phyloP scores from a whole-genome alignment of 2,329 filamentous ascomycete genomes.

The Paecilomyces sp. region DNA sequence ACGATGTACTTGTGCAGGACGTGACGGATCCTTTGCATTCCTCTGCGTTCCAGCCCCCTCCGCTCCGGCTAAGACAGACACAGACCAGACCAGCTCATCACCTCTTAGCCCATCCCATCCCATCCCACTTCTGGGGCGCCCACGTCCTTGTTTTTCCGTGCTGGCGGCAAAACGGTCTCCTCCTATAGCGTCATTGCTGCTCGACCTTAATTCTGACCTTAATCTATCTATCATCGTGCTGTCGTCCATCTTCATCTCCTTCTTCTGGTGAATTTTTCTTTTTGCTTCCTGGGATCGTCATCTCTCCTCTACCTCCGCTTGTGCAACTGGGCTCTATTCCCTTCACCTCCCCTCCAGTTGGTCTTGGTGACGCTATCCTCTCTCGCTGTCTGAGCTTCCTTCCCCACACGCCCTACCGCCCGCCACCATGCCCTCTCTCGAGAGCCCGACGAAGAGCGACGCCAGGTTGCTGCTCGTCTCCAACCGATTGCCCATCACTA shows the following conservation, averaged over 20 bases:
- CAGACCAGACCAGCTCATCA: background rate
- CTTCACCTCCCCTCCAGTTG: background rate
- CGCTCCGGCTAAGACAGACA: no score
- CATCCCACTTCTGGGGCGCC: background rate
- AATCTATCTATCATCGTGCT: background rate
- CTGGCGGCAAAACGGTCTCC: background rate
- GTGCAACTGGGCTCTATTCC: background rate
- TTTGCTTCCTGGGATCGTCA: background rate
- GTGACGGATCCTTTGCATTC: background rate
- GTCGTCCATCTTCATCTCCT: background rate
- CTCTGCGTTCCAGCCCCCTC: no score
- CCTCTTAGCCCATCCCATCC: background rate
- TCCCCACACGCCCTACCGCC: background rate
- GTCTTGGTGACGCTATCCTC: background rate
- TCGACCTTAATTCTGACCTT: background rate
- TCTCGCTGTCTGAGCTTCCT: background rate
- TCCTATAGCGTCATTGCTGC: background rate
- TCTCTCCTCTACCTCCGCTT: background rate
- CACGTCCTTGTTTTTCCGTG: background rate
- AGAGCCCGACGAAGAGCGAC: constrained; percentile 25
- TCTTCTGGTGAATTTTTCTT: background rate
- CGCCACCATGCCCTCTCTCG: constrained; percentile 27
- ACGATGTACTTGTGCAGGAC: background rate
- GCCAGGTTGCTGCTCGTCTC: constrained; percentile 72
- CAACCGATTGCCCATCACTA: constrained; percentile 92